A percentile compares a stretch with the other conserved stretches of the same genome.
Evolutionary conservation across 345 rosid genomes (phyloP).

Genomic region (Rhodomyrtus tomentosa): DNA sequence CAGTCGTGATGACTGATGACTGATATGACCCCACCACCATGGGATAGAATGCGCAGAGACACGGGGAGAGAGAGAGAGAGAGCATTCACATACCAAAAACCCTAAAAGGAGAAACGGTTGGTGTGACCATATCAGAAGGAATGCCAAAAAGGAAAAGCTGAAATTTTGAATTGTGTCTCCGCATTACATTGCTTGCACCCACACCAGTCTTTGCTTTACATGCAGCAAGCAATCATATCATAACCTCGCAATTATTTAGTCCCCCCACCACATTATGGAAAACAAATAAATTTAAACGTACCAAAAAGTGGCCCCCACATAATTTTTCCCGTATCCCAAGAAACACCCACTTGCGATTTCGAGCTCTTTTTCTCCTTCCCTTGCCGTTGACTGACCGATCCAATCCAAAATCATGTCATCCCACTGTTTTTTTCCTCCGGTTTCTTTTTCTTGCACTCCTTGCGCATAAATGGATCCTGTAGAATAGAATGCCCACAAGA

Average conservation of each 20-base stretch:
- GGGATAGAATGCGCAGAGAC: slow-evolving; percentile 13
- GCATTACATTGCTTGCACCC: not conserved
- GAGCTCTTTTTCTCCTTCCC: slow-evolving; percentile 1
- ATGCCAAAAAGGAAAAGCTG: slow-evolving; percentile 27
- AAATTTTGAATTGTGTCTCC: slow-evolving; percentile 40
- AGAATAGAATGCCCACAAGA: not conserved
- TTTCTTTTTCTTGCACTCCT: not conserved
- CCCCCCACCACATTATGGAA: slow-evolving; percentile 4
- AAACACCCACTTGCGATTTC: not conserved
- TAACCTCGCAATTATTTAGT: slow-evolving; percentile 6
- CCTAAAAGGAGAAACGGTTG: slow-evolving; percentile 27
- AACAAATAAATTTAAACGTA: not conserved
- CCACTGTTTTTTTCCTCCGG: not conserved
- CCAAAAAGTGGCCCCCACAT: not conserved
- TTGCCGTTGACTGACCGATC: slow-evolving; percentile 51
- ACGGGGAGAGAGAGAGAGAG: slow-evolving; percentile 6
- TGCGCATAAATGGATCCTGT: not conserved
- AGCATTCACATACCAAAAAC: slow-evolving; percentile 4
- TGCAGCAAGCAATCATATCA: slow-evolving; percentile 3
- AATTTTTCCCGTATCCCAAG: slow-evolving; percentile 37
- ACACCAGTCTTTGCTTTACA: not conserved
- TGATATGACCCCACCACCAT: slow-evolving; percentile 34
- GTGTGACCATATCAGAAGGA: slow-evolving; percentile 23
- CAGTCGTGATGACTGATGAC: not conserved
- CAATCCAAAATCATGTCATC: slow-evolving; percentile 26